Conservation (phyloP, 768 basidiomycete species). For the Lentinula lateritia region DNA sequence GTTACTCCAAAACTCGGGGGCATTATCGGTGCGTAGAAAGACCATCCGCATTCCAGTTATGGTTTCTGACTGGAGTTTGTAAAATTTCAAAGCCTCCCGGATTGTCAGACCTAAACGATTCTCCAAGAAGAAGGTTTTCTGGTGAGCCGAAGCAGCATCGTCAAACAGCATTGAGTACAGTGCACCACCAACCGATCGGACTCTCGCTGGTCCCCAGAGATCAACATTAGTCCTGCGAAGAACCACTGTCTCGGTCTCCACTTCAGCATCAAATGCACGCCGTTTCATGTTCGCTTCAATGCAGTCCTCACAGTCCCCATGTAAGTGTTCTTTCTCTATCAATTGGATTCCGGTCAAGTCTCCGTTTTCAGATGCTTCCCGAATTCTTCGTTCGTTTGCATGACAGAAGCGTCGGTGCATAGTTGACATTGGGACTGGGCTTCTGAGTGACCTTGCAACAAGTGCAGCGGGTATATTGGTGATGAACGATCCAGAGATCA, state of each 20-base stretch:
- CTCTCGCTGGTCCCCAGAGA: constrained; percentile 11
- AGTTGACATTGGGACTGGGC: neutral
- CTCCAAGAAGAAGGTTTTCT: neutral
- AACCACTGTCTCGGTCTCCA: neutral
- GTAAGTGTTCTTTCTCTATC: neutral
- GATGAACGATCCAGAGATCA: neutral
- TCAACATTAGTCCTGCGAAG: neutral
- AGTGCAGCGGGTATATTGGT: neutral
- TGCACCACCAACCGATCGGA: neutral
- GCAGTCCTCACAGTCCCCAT: neutral
- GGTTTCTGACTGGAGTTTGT: neutral
- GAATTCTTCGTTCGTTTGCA: neutral
- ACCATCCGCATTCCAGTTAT: neutral
- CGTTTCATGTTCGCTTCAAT: neutral
- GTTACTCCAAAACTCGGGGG: constrained; percentile 13
- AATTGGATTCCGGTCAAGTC: neutral
- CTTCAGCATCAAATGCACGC: neutral
- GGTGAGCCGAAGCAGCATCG: neutral
- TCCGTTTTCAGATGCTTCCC: neutral
- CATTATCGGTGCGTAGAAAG: constrained; percentile 14
- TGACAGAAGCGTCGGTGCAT: constrained; percentile 9
- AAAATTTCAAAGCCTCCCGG: neutral
- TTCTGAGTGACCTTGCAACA: neutral
- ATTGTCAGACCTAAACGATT: neutral
- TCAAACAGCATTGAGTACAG: constrained; percentile 7